A percentile compares a stretch with the other conserved stretches of the same genome.
Evolutionary conservation across 2,329 filamentous ascomycete species (phyloP).

Genomic region (Tricladium varicosporioides): DNA sequence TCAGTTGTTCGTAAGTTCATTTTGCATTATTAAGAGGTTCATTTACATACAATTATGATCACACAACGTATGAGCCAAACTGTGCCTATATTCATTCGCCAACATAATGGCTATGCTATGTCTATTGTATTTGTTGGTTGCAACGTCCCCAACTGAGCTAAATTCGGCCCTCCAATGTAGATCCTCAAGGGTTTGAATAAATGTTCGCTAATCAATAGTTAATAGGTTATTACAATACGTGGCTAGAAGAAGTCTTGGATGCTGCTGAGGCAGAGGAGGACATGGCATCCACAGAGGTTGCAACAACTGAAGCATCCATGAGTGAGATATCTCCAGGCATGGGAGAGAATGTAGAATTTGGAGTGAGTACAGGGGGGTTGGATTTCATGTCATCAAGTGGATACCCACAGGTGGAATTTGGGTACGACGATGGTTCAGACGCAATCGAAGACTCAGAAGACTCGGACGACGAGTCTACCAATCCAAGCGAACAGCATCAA

Average conservation of each 20-base stretch:
- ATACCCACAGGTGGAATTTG: slow-evolving; percentile 75
- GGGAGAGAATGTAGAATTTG: slow-evolving; percentile 30
- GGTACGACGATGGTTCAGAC: slow-evolving; percentile 48
- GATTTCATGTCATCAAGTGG: slow-evolving; percentile 92
- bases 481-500: slow-evolving; percentile 43
- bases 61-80: too few species aligned
- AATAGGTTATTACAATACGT: slow-evolving; percentile 92
- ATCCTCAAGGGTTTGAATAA: not conserved
- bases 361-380: slow-evolving; percentile 69
- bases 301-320: slow-evolving; percentile 26
- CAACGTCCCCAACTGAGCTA: not conserved
- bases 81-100: too few species aligned
- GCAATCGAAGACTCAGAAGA: slow-evolving; percentile 46
- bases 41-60: not conserved
- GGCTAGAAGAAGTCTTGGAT: slow-evolving; percentile 74
- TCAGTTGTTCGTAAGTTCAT: slow-evolving; percentile 45
- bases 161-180: not conserved
- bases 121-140: too few species aligned
- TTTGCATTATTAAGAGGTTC: not conserved
- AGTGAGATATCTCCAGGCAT: slow-evolving; percentile 28
- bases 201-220: not conserved
- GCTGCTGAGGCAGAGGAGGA: slow-evolving; percentile 55
- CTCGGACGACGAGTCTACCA: slow-evolving; percentile 41
- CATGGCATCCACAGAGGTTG: slow-evolving; percentile 45
- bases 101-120: too few species aligned